A percentile compares a stretch with the other conserved stretches of the same genome.
Conservation (phyloP, 2,329 filamentous ascomycete species). For the Paecilomyces sp. region DNA sequence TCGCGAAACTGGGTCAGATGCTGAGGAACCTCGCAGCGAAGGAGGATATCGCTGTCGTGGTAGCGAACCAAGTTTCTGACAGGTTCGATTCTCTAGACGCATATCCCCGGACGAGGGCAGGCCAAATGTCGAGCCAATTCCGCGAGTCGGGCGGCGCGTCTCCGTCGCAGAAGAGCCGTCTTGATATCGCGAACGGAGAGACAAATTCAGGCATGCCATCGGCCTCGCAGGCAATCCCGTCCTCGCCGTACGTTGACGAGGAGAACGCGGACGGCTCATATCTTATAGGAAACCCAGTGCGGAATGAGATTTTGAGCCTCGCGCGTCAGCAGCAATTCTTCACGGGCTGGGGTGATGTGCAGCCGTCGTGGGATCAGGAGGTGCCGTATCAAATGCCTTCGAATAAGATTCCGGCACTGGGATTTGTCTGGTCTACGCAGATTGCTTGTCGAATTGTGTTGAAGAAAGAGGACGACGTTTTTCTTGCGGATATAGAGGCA, state of each 20-base stretch:
- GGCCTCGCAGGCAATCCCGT: slow-evolving; percentile 19
- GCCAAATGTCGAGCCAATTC: slow-evolving; percentile 7
- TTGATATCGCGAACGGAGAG: neutral
- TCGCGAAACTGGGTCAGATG: slow-evolving; percentile 66
- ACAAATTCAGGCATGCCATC: slow-evolving; percentile 6
- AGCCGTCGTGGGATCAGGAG: slow-evolving; percentile 5
- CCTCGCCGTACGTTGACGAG: slow-evolving; percentile 22
- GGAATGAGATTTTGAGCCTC: slow-evolving; percentile 57
- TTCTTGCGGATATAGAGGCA: neutral
- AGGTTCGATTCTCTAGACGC: slow-evolving; percentile 52
- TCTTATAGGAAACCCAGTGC: slow-evolving; percentile 30
- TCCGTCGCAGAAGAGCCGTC: slow-evolving; percentile 10
- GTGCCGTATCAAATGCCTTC: slow-evolving; percentile 24
- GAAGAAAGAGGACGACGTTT: slow-evolving; percentile 55
- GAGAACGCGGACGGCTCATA: slow-evolving; percentile 23
- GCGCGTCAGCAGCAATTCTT: slow-evolving; percentile 93
- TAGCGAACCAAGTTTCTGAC: slow-evolving; percentile 93
- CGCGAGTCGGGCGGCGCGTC: slow-evolving; percentile 13
- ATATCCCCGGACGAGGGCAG: slow-evolving; percentile 4
- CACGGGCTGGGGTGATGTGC: slow-evolving; percentile 79
- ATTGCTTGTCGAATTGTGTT: slow-evolving; percentile 75
- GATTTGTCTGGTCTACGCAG: slow-evolving; percentile 86
- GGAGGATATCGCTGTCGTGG: slow-evolving; percentile 74
- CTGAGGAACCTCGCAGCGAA: slow-evolving; percentile 68
- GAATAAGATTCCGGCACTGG: slow-evolving; percentile 74